Evolutionary conservation across 352 stramenopile species (phyloP), one percentile per base, ranked within the genome.

Genomic region (Phytophthora pisi): DNA sequence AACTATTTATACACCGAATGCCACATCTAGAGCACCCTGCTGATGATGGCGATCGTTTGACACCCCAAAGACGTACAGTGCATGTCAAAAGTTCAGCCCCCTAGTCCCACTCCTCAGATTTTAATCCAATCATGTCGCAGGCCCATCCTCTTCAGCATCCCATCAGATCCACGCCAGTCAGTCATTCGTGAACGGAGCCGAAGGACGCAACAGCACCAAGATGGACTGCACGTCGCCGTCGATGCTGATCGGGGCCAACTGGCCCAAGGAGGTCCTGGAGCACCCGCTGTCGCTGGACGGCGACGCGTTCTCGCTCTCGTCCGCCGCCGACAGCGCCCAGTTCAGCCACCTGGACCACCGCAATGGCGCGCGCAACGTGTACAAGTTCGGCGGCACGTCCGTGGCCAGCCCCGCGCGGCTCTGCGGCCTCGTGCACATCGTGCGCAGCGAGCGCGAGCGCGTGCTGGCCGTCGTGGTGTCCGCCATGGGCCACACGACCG

Each of bases 371-470:
- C 81, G 81, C 68, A 94, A 94, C 64, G 83, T 95, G 31, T 93
- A 91, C 81, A 95, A 95, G 68, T 93, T 95, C 53, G 87, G 84
- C 28, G 87, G 85, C 53, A 93, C 87, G 31, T 92, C 84, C 0
- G 84, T 93, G 2, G 84, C 84, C n/a, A 89, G 78, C 42, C 84
- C 87, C 0, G 55, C 72, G 36, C 75, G 87, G 45, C 74, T 95
- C 13, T 84, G 78, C 26, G 81, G 79, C 5, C 82, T 95, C 53
- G 73, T 93, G 20, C 70, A 70, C 54, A 91, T 93, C 63, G 61
- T 93, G 7, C 80, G 78, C 9, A 69, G 83, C 15, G 82, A 92
- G 61, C 78, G 82, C 11, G 51, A 67, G 45, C 83, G 84, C 16
- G 72, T 93, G 0, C 51, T 92, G 20, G 83, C 84, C 11, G 77